Evolutionary conservation across 2,329 filamentous ascomycete genomes (phyloP).

Genomic region (Colletotrichum sp.): DNA sequence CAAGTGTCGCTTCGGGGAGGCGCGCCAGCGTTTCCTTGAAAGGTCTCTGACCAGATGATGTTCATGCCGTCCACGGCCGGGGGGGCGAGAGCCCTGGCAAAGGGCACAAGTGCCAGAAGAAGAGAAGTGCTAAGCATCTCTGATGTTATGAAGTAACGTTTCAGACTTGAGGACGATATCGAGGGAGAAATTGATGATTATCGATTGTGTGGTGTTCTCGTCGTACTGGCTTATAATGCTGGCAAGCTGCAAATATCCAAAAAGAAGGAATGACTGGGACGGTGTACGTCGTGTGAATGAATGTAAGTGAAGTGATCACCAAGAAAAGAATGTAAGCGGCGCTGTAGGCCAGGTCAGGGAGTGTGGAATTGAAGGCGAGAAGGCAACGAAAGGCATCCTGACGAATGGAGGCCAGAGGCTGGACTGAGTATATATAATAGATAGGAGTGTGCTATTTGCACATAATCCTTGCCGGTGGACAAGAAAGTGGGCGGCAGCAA

Average conservation of each 20-base stretch:
- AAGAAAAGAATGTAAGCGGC: slow-evolving; percentile 16
- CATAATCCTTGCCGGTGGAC: background rate
- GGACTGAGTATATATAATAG: background rate
- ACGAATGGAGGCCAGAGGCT: background rate
- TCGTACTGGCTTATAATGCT: background rate
- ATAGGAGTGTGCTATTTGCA: background rate
- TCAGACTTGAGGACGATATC: background rate
- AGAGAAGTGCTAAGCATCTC: background rate
- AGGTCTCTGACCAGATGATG: slow-evolving; percentile 51
- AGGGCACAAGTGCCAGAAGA: slow-evolving; percentile 23
- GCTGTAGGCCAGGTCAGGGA: background rate
- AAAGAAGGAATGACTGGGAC: background rate
- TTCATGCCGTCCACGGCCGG: slow-evolving; percentile 46
- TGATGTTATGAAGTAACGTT: background rate
- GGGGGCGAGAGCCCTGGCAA: slow-evolving; percentile 37
- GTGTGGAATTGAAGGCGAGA: background rate
- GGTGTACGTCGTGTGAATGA: background rate
- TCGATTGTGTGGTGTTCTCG: background rate
- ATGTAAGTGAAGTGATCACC: slow-evolving; percentile 2
- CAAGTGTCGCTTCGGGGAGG: slow-evolving; percentile 43
- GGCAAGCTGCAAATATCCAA: background rate
- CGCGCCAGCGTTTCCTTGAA: slow-evolving; percentile 43
- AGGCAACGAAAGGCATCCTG: background rate
- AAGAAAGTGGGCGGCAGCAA: background rate
- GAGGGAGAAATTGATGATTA: background rate